A percentile compares a stretch with the other conserved stretches of the same genome.
Conservation (phyloP, 176 grass and related monocot genomes). For the Eremochloa ophiuroides region DNA sequence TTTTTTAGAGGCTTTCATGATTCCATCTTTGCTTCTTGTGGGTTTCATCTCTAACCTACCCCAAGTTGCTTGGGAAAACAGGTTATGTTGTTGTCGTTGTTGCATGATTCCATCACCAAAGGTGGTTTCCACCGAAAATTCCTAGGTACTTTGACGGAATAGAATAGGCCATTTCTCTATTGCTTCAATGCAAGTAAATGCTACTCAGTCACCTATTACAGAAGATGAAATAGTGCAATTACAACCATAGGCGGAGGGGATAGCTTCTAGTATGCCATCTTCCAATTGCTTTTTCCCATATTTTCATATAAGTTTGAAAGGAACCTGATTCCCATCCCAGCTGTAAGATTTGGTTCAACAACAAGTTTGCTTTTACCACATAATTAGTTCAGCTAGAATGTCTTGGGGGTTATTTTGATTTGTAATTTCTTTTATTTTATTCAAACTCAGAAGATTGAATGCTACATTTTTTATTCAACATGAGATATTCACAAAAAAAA, state of each 20-base stretch:
- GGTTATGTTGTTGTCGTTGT: too few relatives aligned
- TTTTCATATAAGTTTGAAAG: not conserved
- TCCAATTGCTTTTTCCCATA: not conserved
- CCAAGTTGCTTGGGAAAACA: too few relatives aligned
- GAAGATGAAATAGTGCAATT: not conserved
- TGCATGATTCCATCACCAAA: too few relatives aligned
- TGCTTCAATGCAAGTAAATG: not conserved
- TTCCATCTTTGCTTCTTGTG: too few relatives aligned
- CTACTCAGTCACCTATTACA: not conserved
- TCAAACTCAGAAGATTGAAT: not conserved
- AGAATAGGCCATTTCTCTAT: not conserved
- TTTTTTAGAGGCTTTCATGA: not conserved
- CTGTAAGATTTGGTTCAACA: not conserved
- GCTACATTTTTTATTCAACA: not conserved
- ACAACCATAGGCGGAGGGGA: not conserved
- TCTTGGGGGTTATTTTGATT: not conserved
- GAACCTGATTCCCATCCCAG: not conserved
- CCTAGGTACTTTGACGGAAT: not conserved
- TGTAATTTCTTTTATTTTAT: not conserved
- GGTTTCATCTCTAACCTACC: too few relatives aligned
- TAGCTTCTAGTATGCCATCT: not conserved
- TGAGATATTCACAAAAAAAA: not conserved
- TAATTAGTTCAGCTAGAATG: not conserved
- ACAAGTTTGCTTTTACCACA: not conserved
- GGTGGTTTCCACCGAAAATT: not conserved